Conservation (phyloP, 202 grass and related monocot species). For the Dendrocalamus latiflorus region DNA sequence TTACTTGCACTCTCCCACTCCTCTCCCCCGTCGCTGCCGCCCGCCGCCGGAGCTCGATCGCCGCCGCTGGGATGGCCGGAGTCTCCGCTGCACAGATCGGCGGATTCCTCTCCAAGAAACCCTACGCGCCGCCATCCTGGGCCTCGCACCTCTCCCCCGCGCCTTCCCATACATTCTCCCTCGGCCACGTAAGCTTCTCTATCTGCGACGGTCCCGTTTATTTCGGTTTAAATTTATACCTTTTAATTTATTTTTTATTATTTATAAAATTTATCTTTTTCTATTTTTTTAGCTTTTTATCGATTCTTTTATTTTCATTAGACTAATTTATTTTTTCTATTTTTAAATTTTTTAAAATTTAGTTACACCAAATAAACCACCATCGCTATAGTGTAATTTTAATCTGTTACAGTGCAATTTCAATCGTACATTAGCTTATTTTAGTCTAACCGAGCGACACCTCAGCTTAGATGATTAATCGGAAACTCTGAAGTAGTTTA, state of each 20-base stretch:
- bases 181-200: slow-evolving; percentile 56
- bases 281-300: no score
- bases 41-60: slow-evolving; percentile 1
- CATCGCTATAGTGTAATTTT: no score
- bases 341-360: no score
- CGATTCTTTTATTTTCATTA: no score
- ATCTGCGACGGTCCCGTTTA: background rate
- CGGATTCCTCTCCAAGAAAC: slow-evolving; percentile 69
- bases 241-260: no score
- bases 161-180: slow-evolving; percentile 62
- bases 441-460: no score
- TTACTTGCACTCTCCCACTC: background rate
- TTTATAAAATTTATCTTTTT: no score
- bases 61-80: slow-evolving; percentile 30
- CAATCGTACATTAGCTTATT: no score
- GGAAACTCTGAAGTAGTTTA: background rate
- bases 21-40: background rate
- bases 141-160: slow-evolving; percentile 64
- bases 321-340: no score
- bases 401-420: no score
- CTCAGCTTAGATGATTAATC: background rate
- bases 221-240: no score
- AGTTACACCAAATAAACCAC: no score
- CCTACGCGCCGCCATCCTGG: slow-evolving; percentile 76
- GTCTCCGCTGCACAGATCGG: slow-evolving; percentile 42